These are phyloP conservation scores for Williopsis jadinii DNA, from an alignment of 1,139 yeast genomes.

Conservation along the genomic window DNA sequence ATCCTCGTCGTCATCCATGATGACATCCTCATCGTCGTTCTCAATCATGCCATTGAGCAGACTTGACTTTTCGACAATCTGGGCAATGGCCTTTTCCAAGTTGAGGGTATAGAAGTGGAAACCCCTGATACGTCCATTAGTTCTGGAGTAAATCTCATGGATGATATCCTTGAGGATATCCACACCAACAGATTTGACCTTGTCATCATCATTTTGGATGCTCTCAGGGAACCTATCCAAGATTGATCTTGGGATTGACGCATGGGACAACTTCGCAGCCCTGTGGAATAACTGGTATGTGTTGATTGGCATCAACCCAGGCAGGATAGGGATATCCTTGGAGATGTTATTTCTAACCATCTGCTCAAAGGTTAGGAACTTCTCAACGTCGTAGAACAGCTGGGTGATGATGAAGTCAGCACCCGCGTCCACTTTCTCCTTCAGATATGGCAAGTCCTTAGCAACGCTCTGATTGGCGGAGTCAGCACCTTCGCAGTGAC, in stretches of 20 bases:
- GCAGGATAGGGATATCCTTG: constrained; percentile 55
- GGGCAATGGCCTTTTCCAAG: constrained; percentile 85
- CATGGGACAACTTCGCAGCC: constrained; percentile 87
- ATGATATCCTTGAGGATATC: constrained; percentile 62
- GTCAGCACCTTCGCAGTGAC: constrained; percentile 83
- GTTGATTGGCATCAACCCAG: constrained; percentile 96
- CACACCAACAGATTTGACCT: constrained; percentile 80
- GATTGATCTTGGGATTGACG: constrained; percentile 62
- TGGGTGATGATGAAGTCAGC: constrained; percentile 93
- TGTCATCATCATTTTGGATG: constrained; percentile 73
- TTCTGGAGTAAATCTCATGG: constrained; percentile 42
- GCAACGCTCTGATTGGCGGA: constrained; percentile 50
- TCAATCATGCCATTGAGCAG: constrained; percentile 35
- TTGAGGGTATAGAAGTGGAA: constrained; percentile 89
- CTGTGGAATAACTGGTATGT: constrained; percentile 81
- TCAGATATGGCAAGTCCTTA: constrained; percentile 65
- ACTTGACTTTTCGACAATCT: constrained; percentile 59
- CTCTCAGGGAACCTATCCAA: constrained; percentile 46
- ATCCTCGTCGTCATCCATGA: constrained; percentile 28
- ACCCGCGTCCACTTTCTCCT: constrained; percentile 86
- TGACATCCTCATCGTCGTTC: constrained; percentile 18
- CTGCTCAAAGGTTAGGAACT: constrained; percentile 46
- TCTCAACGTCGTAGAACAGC: constrained; percentile 62
- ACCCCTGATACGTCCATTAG: constrained; percentile 58
- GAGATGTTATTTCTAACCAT: constrained; percentile 32